phyloP scores from a whole-genome alignment of 2,329 filamentous ascomycete species.

The Cryphonectria japonica region DNA sequence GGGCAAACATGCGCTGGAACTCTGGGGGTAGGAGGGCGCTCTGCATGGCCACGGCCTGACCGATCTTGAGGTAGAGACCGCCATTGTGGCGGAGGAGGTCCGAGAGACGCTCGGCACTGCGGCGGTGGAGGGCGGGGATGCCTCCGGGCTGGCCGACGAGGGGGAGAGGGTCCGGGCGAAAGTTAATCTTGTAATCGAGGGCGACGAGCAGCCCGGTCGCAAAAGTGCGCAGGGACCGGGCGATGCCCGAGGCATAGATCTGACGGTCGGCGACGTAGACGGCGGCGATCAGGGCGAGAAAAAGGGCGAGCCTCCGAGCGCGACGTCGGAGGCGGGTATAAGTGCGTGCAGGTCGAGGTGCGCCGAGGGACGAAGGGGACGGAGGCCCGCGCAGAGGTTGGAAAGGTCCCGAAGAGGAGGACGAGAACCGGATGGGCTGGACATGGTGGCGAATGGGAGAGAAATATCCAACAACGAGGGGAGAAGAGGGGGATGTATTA shows the following conservation, averaged over 20 bases:
- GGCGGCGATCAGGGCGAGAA: constrained; percentile 59
- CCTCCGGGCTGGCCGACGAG: constrained; percentile 52
- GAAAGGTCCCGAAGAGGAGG: constrained; percentile 47
- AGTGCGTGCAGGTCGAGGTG: constrained; percentile 69
- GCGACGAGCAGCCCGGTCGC: constrained; percentile 78
- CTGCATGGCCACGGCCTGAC: constrained; percentile 98
- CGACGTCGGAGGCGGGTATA: constrained; percentile 74
- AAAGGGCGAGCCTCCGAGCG: constrained; percentile 65
- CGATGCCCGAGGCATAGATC: constrained; percentile 78
- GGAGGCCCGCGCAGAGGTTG: constrained; percentile 71
- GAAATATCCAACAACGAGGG: constrained; percentile 10
- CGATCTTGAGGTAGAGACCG: constrained; percentile 95
- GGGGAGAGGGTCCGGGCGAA: constrained; percentile 74
- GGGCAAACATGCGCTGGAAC: constrained; percentile 93
- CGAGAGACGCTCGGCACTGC: constrained; percentile 83
- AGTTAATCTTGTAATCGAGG: constrained; percentile 96
- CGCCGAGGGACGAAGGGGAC: constrained; percentile 73
- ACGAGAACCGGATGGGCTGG: constrained; percentile 35
- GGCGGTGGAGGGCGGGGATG: constrained; percentile 77
- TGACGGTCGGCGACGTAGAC: constrained; percentile 73
- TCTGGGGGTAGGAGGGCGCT: constrained; percentile 90
- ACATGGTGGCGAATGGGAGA: constrained; percentile 26
- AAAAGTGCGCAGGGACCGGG: constrained; percentile 82
- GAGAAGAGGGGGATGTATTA: too few relatives aligned
- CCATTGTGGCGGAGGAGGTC: constrained; percentile 84